phyloP scores from a whole-genome alignment of 306 rosid genomes.

The Adenanthera pavonina region DNA sequence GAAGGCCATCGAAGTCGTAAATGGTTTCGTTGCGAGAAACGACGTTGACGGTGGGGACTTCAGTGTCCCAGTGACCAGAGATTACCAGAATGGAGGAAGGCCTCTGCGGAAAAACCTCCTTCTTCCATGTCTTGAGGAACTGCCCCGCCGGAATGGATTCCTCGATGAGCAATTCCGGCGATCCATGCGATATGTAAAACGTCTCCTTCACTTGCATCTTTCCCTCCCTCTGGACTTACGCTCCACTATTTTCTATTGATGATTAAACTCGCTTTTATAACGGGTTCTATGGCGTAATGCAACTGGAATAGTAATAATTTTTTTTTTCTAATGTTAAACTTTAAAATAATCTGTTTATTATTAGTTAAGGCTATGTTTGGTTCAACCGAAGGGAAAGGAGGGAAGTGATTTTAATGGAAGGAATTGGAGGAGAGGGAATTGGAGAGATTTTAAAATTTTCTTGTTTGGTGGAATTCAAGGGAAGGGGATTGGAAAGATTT shows the following conservation, averaged over 20 bases:
- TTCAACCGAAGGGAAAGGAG: no score
- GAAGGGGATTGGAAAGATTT: no score
- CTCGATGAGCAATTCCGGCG: constrained; percentile 57
- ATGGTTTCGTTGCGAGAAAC: constrained; percentile 56
- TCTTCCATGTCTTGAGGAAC: constrained; percentile 65
- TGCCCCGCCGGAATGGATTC: constrained; percentile 54
- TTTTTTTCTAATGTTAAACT: no score
- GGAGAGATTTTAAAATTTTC: no score
- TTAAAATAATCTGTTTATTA: no score
- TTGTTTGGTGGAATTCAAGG: no score
- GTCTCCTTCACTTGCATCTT: constrained; percentile 35
- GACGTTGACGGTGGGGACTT: constrained; percentile 53
- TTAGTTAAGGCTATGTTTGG: no score
- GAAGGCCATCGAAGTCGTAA: constrained; percentile 74
- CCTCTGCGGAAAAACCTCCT: constrained; percentile 30
- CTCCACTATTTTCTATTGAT: no score
- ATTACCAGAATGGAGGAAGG: constrained; percentile 60
- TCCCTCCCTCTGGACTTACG: neutral
- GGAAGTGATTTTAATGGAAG: no score
- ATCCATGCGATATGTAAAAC: constrained; percentile 56
- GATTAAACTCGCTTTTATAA: neutral
- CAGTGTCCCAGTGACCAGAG: constrained; percentile 41
- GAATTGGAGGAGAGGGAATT: no score
- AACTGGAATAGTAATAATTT: no score
- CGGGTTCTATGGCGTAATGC: no score